phyloP scores from a whole-genome alignment of 306 rosid species.

The Cucurbita ficifolia region DNA sequence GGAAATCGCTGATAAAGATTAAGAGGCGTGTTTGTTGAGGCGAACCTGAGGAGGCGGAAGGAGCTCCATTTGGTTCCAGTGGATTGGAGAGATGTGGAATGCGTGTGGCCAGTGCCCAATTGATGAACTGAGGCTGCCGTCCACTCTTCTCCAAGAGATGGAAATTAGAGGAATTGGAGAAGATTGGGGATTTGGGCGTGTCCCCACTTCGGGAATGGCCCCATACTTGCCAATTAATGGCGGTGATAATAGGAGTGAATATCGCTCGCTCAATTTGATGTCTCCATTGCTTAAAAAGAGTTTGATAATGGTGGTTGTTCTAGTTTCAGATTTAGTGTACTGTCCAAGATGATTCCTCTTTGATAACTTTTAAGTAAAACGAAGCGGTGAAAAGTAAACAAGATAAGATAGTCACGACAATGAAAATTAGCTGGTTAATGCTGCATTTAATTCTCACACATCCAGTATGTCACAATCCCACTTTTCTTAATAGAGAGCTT shows the following conservation, averaged over 20 bases:
- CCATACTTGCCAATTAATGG: neutral
- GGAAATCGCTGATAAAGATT: neutral
- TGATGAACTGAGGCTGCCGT: neutral
- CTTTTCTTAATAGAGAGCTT: no score
- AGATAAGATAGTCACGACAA: no score
- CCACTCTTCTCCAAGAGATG: neutral
- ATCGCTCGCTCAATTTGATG: neutral
- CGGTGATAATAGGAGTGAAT: neutral
- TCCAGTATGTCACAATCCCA: no score
- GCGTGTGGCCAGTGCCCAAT: constrained; percentile 23
- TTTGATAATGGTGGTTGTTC: neutral
- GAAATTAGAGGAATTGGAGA: neutral
- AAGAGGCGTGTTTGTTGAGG: constrained; percentile 13
- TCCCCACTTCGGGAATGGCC: neutral
- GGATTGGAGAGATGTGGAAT: constrained; percentile 29
- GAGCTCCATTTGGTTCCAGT: neutral
- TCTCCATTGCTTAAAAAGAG: neutral
- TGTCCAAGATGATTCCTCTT: neutral
- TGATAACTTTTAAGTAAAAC: no score
- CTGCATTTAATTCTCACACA: no score
- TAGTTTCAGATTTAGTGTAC: neutral
- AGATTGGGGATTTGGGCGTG: neutral
- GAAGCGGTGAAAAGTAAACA: no score
- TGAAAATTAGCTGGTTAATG: no score
- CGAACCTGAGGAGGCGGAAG: constrained; percentile 4